phyloP scores from a whole-genome alignment of 2,329 filamentous ascomycete species.

The Fusarium graminum region DNA sequence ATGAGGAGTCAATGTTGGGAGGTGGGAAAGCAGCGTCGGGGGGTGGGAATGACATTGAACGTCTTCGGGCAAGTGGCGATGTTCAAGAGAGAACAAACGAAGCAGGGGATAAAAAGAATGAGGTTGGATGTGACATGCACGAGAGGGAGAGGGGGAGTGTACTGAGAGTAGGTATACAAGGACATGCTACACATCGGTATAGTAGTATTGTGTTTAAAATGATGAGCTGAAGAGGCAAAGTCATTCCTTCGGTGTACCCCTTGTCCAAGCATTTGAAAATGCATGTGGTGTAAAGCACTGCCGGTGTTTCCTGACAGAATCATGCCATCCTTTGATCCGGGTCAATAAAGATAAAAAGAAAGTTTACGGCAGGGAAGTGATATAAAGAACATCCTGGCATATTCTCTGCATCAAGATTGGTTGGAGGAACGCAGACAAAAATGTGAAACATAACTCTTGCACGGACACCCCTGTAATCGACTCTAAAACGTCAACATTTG shows the following conservation, averaged over 20 bases:
- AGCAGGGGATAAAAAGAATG: constrained; percentile 29
- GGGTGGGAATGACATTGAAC: constrained; percentile 44
- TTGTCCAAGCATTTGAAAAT: constrained; percentile 16
- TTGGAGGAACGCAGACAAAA: constrained; percentile 11
- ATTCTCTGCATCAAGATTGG: constrained; percentile 27
- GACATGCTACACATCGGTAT: constrained; percentile 26
- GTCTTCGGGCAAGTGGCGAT: constrained; percentile 28
- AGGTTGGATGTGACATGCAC: constrained; percentile 30
- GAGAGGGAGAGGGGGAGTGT: constrained; percentile 22
- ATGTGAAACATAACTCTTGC: constrained; percentile 40
- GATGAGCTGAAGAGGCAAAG: not conserved
- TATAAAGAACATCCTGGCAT: constrained; percentile 24
- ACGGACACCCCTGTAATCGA: constrained; percentile 32
- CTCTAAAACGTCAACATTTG: constrained; percentile 6
- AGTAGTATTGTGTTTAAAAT: not conserved
- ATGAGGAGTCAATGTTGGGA: constrained; percentile 22
- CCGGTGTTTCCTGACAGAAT: constrained; percentile 49
- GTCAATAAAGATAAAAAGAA: constrained; percentile 30
- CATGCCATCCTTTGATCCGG: constrained; percentile 47
- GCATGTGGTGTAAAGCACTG: constrained; percentile 3
- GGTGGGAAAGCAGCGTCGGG: constrained; percentile 29
- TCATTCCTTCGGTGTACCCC: constrained; percentile 11
- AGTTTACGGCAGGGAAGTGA: constrained; percentile 15
- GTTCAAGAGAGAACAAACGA: constrained; percentile 21
- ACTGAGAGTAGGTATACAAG: constrained; percentile 30